phyloP scores from a whole-genome alignment of 495 filamentous ascomycete genomes.

The Lasiosphaeria hispida region DNA sequence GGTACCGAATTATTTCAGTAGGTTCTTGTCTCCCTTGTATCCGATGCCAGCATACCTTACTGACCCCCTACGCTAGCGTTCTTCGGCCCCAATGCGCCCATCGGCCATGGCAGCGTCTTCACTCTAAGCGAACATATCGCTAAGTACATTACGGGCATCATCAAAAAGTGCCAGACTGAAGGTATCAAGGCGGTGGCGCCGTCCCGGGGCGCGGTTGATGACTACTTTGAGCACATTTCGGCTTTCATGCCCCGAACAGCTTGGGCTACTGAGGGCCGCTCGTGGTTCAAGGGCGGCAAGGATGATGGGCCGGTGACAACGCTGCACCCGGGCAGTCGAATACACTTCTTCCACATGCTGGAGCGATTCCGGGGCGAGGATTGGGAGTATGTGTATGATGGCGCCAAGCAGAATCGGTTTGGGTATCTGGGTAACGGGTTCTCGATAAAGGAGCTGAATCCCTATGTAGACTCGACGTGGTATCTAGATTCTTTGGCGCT shows the following conservation, averaged over 20 bases:
- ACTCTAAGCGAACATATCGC: constrained; percentile 47
- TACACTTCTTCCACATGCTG: constrained; percentile 55
- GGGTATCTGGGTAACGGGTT: constrained; percentile 51
- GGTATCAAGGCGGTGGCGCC: constrained; percentile 41
- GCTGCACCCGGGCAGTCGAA: constrained; percentile 48
- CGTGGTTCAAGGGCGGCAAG: constrained; percentile 50
- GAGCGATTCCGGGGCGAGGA: constrained; percentile 48
- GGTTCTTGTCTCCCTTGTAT: constrained; percentile 11
- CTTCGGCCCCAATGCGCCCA: constrained; percentile 49
- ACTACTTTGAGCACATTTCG: constrained; percentile 45
- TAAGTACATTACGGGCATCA: constrained; percentile 42
- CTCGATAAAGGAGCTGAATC: constrained; percentile 40
- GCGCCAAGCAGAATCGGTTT: constrained; percentile 38
- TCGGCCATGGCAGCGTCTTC: constrained; percentile 50
- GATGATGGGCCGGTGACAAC: constrained; percentile 47
- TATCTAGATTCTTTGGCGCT: constrained; percentile 35
- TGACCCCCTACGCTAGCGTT: constrained; percentile 29
- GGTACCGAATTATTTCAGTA: constrained; percentile 51
- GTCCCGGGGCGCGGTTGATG: constrained; percentile 41
- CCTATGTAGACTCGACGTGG: constrained; percentile 40
- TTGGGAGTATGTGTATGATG: constrained; percentile 45
- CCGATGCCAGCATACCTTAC: not conserved
- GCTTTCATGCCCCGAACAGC: constrained; percentile 49
- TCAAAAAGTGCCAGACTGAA: constrained; percentile 47
- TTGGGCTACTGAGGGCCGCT: constrained; percentile 43